phyloP scores from a whole-genome alignment of 441 rosid species.

The Gossypium lobatum region DNA sequence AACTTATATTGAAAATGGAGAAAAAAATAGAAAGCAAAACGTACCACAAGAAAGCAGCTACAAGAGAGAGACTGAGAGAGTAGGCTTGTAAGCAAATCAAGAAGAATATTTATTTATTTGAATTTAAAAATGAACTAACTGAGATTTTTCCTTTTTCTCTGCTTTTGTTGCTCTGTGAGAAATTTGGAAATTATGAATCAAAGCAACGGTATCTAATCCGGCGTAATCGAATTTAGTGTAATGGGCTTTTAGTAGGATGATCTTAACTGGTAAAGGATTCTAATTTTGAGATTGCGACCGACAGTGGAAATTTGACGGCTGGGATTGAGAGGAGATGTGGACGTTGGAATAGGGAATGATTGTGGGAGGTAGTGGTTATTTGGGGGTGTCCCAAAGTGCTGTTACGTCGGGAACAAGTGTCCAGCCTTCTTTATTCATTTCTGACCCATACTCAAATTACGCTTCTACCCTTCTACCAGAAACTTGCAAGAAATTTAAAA shows the following conservation, averaged over 20 bases:
- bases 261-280: not conserved
- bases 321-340: not conserved
- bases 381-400: conserved; percentile 19
- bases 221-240: not conserved
- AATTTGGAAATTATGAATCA: conserved; percentile 10
- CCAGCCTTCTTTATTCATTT: conserved; percentile 24
- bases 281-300: not conserved
- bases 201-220: conserved; percentile 9
- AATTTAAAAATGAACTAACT: conserved; percentile 11
- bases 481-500: not conserved
- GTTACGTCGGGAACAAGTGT: conserved; percentile 40
- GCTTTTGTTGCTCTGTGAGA: not conserved
- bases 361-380: conserved; percentile 15
- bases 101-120: not conserved
- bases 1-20: conserved; percentile 13
- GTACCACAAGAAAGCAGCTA: conserved; percentile 30
- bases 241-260: not conserved
- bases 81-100: conserved; percentile 29
- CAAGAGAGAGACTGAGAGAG: not conserved
- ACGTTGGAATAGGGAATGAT: not conserved
- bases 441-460: conserved; percentile 26
- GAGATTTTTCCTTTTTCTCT: not conserved
- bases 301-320: not conserved
- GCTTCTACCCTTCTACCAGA: conserved; percentile 10
- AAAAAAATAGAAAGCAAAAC: not conserved